Conservation (phyloP, 228 moss, liverwort and hornwort genomes). For the Sphagnum magellanicum region DNA sequence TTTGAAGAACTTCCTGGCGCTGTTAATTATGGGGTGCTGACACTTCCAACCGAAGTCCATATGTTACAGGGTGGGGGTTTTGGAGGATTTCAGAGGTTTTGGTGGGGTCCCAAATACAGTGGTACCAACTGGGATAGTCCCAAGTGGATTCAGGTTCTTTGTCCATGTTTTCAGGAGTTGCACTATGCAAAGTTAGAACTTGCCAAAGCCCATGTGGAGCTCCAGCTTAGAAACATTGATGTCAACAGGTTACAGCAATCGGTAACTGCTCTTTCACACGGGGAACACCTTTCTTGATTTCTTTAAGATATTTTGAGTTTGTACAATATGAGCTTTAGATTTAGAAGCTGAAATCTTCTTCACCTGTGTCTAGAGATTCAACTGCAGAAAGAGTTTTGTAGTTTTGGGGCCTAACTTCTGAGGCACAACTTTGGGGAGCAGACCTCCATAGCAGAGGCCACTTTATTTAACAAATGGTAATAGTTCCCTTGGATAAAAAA, state of each 20-base stretch:
- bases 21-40: not conserved
- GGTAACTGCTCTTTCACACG: constrained; percentile 21
- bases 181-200: constrained; percentile 20
- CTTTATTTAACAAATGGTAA: too few relatives aligned
- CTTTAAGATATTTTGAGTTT: too few relatives aligned
- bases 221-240: constrained; percentile 12
- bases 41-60: constrained; percentile 1
- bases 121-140: not conserved
- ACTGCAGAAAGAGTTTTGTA: too few relatives aligned
- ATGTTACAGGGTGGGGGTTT: constrained; percentile 5
- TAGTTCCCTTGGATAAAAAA: too few relatives aligned
- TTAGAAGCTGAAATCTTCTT: too few relatives aligned
- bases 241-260: constrained; percentile 23
- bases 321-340: too few relatives aligned
- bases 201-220: constrained; percentile 25
- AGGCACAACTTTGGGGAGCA: too few relatives aligned
- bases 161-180: constrained; percentile 21
- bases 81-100: not conserved
- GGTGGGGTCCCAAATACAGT: too few relatives aligned
- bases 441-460: too few relatives aligned
- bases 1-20: constrained; percentile 1
- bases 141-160: too few relatives aligned
- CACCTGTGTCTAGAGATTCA: too few relatives aligned
- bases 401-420: too few relatives aligned
- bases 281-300: constrained; percentile 21